Percentiles rank a stretch among this genome's conserved stretches.
Evolutionary conservation across 768 basidiomycete species (phyloP).

Genomic region (Calocera viscosa): DNA sequence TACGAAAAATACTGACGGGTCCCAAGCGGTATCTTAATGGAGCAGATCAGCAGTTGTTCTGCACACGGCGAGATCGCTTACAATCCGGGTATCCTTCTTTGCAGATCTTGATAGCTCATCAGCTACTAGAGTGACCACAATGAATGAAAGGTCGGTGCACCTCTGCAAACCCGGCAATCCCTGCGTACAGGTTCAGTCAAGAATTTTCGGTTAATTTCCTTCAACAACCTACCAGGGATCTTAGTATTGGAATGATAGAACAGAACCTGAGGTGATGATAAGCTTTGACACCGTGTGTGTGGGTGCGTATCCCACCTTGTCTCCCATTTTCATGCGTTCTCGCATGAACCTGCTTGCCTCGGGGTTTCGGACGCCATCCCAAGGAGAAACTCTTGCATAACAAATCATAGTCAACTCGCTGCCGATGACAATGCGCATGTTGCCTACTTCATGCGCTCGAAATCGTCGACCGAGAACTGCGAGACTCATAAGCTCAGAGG

Average conservation of each 20-base stretch:
- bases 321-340: conserved; percentile 15
- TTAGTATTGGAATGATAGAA: conserved; percentile 83
- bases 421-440: too few species aligned
- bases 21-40: conserved; percentile 74
- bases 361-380: conserved; percentile 16
- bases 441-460: not conserved
- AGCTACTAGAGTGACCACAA: too few species aligned
- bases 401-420: too few species aligned
- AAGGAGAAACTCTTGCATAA: not conserved
- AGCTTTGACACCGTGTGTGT: not conserved
- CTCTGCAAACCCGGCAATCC: conserved; percentile 72
- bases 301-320: conserved; percentile 10
- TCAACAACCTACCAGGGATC: conserved; percentile 64
- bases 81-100: conserved; percentile 86
- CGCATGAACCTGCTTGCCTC: conserved; percentile 18
- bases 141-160: too few species aligned
- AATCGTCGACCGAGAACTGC: conserved; percentile 11
- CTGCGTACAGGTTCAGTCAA: too few species aligned
- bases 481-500: not conserved
- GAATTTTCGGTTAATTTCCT: too few species aligned
- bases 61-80: conserved; percentile 30
- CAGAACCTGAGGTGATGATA: not conserved
- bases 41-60: conserved; percentile 1
- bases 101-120: conserved; percentile 42
- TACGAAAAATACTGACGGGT: conserved; percentile 42